Evolutionary conservation across 2,329 filamentous ascomycete species (phyloP).

Genomic region (Trichophyton equinum): DNA sequence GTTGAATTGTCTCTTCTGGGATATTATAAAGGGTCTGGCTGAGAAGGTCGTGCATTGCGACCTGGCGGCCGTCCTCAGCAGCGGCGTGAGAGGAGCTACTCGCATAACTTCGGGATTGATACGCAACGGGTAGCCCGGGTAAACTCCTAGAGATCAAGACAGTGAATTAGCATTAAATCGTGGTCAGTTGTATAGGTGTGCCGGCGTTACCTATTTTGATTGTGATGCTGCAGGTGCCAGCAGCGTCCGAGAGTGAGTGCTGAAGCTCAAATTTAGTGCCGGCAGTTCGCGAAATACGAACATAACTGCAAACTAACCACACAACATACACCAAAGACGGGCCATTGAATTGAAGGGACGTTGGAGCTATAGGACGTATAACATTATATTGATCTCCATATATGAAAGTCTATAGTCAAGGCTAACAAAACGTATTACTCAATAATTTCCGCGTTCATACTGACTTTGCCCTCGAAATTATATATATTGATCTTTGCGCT

Average conservation of each 20-base stretch:
- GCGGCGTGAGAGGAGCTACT: not conserved
- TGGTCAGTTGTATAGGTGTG: no score
- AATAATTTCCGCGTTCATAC: constrained; percentile 30
- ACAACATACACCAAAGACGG: no score
- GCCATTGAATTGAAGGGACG: no score
- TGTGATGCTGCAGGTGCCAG: not conserved
- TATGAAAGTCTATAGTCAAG: not conserved
- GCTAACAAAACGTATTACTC: not conserved
- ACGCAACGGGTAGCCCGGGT: not conserved
- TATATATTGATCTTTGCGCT: constrained; percentile 25
- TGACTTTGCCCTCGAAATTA: constrained; percentile 20
- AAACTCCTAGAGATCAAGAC: not conserved
- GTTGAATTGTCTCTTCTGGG: constrained; percentile 11
- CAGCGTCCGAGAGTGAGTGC: not conserved
- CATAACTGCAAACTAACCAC: no score
- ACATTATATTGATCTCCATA: not conserved
- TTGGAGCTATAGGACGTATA: not conserved
- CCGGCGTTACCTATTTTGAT: no score
- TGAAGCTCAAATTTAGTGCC: not conserved
- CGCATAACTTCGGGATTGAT: not conserved
- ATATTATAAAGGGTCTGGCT: constrained; percentile 3
- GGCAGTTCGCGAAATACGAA: not conserved
- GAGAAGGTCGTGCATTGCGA: not conserved
- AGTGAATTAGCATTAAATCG: not conserved
- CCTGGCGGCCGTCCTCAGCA: not conserved